Percentiles rank a stretch among this genome's conserved stretches.
Conservation (phyloP, 148 eudicot species). For the Rhododendron ferrugineum region DNA sequence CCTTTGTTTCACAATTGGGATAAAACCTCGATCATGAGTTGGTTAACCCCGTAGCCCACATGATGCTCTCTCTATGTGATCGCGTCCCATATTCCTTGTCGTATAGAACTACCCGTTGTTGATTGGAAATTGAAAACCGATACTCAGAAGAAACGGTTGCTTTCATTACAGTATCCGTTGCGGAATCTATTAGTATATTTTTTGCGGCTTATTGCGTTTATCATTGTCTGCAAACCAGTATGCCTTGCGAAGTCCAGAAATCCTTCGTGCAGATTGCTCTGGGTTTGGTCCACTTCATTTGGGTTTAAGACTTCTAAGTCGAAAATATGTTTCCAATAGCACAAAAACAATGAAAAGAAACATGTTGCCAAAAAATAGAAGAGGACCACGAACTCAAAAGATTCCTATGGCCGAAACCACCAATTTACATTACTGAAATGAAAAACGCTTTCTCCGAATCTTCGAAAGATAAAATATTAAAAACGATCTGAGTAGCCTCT, state of each 20-base stretch:
- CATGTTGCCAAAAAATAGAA: background rate
- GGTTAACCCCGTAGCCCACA: background rate
- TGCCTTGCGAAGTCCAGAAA: background rate
- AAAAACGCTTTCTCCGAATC: background rate
- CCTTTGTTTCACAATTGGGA: too few species aligned
- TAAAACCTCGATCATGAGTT: too few species aligned
- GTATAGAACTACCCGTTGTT: too few species aligned
- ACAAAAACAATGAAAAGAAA: background rate
- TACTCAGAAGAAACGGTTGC: too few species aligned
- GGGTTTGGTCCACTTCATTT: background rate
- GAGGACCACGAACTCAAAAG: background rate
- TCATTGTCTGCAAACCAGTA: background rate
- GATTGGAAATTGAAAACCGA: too few species aligned
- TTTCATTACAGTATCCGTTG: too few species aligned
- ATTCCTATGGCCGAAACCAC: background rate
- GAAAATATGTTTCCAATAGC: background rate
- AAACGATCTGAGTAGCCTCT: background rate
- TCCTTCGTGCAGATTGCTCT: background rate
- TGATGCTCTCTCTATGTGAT: background rate
- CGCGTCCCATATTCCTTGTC: background rate
- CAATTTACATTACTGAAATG: background rate
- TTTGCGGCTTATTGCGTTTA: too few species aligned
- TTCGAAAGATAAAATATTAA: background rate
- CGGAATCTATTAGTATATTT: too few species aligned
- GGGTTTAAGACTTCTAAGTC: background rate